Base-by-base conservation (phyloP, 768 basidiomycete species). In the Lactarius pseudohatsudake region DNA sequence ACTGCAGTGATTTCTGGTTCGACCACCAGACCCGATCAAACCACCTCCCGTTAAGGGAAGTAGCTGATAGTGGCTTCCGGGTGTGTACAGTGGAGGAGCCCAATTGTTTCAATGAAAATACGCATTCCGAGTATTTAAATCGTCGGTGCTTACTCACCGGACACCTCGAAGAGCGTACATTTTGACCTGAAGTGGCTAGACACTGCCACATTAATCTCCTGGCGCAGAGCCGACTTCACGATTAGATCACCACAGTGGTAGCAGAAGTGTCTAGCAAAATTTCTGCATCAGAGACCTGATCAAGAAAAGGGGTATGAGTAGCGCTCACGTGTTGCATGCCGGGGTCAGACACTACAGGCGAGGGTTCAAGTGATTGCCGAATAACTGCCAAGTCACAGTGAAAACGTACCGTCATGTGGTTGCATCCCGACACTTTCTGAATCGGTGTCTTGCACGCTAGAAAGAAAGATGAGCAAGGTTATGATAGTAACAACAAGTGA, bases 401-500 rank as follows among this genome's bases (percentile, higher is more conserved):
- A 26, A 59, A 61, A 70, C 84, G 76, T 36, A 85, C 85, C 66
- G 79, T 78, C 81, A 87, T 87, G 72, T 87, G 85, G 64, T 85
- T 81, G 60, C 86, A 87, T 2, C 86, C 86, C 15, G 73, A 74
- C 13, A 77, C 77, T 69, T 84, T 87, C 63, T 77, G 80, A 26
- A 84, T 81, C 3, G 84, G 81, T 11, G 84, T 82, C 61, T 73
- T 72, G 70, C 82, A 83, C 7, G 80, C 81, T 82, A 32, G n/a
- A 28, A 59, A 57, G 18, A n/a, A 32, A 22, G 22, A 18, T 1
- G 28, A 40, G 5, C 11, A 1, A 41, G n/a, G 10, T 40, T 1
- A 30, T 18, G 5, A 28, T 10, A 28, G 22, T 11, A 22, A 34
- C n/a, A 5, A 2, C 3, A 26, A 40, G 7, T 4, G 9, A 9